These are phyloP conservation scores for Irpex sp. DNA, from an alignment of 1,284 basidiomycete species.

Conservation along the genomic window DNA sequence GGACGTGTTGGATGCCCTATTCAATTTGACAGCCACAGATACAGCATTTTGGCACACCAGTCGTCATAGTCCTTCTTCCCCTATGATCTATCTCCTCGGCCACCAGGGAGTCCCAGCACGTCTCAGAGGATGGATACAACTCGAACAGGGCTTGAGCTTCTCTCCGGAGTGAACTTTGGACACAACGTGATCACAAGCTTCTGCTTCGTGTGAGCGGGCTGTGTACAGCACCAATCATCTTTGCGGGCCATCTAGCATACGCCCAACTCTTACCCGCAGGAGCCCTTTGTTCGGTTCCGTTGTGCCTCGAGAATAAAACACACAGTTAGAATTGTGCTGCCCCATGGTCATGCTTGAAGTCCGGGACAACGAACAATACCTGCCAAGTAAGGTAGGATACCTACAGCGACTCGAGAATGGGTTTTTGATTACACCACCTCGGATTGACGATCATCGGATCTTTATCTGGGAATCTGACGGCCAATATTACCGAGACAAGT, in stretches of 20 bases:
- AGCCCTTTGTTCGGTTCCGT: not conserved
- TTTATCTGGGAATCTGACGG: not conserved
- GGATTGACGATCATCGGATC: conserved; percentile 1
- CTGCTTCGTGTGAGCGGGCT: not conserved
- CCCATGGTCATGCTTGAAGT: not conserved
- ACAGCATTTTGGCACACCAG: not conserved
- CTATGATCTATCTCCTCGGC: conserved; percentile 7
- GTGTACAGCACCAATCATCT: not conserved
- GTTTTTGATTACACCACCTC: not conserved
- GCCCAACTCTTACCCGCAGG: not conserved
- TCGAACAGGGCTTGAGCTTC: not conserved
- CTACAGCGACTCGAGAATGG: not conserved
- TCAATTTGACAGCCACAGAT: not conserved
- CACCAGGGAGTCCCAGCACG: not conserved
- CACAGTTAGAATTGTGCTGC: not conserved
- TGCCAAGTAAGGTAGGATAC: conserved; percentile 1
- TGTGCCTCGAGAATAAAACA: not conserved
- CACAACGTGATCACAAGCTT: not conserved
- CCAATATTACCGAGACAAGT: not conserved
- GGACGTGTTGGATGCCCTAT: not conserved
- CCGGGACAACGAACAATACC: not conserved
- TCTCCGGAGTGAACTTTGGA: not conserved
- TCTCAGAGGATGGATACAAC: not conserved
- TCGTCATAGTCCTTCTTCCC: conserved; percentile 1
- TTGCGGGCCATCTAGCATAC: not conserved